Evolutionary conservation across 2,329 filamentous ascomycete genomes (phyloP).

Genomic region (Dactylella cylindrospora): DNA sequence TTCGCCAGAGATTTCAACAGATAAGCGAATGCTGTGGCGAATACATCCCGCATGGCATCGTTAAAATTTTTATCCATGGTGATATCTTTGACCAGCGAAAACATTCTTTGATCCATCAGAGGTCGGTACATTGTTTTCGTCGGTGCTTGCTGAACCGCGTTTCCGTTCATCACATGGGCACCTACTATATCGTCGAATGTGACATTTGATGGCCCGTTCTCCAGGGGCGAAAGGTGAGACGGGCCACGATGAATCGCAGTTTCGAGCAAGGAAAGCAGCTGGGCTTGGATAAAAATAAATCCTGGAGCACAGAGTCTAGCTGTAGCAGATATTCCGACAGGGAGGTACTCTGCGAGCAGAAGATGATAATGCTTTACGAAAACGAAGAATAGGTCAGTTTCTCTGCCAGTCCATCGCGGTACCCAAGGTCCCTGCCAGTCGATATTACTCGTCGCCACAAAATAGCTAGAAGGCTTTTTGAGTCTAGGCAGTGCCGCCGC

Average conservation of each 20-base stretch:
- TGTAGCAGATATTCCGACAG: constrained; percentile 50
- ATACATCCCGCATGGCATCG: constrained; percentile 61
- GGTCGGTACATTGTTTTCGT: constrained; percentile 67
- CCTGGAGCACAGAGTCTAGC: constrained; percentile 67
- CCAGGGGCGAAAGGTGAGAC: constrained; percentile 51
- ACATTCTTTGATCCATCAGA: constrained; percentile 87
- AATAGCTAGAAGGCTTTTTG: constrained; percentile 60
- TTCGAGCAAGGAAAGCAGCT: constrained; percentile 76
- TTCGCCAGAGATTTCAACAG: constrained; percentile 73
- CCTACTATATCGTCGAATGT: constrained; percentile 66
- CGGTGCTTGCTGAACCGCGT: constrained; percentile 58
- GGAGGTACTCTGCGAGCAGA: constrained; percentile 72
- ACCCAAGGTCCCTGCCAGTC: constrained; percentile 84
- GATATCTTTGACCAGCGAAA: constrained; percentile 80
- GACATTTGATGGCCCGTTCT: constrained; percentile 57
- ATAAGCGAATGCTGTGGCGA: constrained; percentile 72
- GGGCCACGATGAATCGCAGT: constrained; percentile 78
- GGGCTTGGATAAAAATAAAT: constrained; percentile 77
- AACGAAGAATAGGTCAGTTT: constrained; percentile 87
- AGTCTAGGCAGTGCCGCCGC: constrained; percentile 63
- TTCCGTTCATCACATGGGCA: constrained; percentile 51
- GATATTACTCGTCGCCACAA: constrained; percentile 57
- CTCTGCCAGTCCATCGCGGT: constrained; percentile 79
- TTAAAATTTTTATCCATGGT: constrained; percentile 56
- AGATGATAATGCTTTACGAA: constrained; percentile 88